These are phyloP conservation scores for Glaciozyma antarctica DNA, from an alignment of 768 basidiomycete genomes.

Conservation along the genomic window DNA sequence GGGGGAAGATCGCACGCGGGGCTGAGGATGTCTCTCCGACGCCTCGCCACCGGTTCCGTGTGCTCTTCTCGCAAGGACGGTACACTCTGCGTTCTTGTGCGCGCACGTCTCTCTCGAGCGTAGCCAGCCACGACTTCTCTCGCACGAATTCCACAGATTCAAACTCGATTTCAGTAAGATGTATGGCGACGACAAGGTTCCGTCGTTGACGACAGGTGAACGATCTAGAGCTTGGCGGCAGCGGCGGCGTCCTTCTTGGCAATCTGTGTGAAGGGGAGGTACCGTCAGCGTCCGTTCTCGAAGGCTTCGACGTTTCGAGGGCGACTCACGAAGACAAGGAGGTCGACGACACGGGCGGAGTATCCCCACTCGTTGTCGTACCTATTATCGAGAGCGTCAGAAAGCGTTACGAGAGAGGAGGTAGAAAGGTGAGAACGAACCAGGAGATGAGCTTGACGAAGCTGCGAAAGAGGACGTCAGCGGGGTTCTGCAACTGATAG, in stretches of 20 bases:
- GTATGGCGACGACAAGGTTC: too few species aligned
- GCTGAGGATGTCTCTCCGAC: too few species aligned
- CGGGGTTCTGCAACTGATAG: background rate
- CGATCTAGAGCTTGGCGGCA: too few species aligned
- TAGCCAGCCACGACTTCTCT: too few species aligned
- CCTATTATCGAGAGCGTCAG: constrained; percentile 2
- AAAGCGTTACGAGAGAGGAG: background rate
- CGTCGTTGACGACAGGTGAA: too few species aligned
- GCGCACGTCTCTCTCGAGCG: too few species aligned
- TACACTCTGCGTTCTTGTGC: too few species aligned
- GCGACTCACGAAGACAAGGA: constrained; percentile 54
- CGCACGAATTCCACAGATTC: too few species aligned
- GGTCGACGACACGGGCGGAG: constrained; percentile 82
- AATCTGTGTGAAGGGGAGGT: background rate
- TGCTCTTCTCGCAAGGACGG: too few species aligned
- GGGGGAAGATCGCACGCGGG: too few species aligned
- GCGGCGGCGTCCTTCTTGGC: constrained; percentile 7
- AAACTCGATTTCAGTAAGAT: too few species aligned
- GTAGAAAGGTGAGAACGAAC: constrained; percentile 65
- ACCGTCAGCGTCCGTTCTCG: background rate
- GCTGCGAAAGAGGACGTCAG: constrained; percentile 41
- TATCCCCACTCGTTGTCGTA: constrained; percentile 51
- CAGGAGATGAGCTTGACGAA: constrained; percentile 95
- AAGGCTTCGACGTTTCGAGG: background rate
- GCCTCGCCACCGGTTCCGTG: too few species aligned